Conservation (phyloP, 2,329 filamentous ascomycete genomes). For the Penicillium sp. region DNA sequence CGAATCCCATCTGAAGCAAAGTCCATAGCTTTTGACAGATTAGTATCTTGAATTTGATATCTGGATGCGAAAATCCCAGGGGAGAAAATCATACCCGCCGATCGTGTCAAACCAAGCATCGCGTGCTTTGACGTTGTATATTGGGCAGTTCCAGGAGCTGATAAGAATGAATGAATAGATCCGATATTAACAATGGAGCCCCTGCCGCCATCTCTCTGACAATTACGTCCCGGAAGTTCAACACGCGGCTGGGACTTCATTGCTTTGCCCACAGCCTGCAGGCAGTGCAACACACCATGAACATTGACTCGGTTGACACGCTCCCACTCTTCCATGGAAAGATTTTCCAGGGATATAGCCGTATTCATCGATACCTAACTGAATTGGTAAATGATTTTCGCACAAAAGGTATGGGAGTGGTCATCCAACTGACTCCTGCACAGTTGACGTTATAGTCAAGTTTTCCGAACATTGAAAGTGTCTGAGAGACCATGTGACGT, state of each 20-base stretch:
- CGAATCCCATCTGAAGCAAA: not conserved
- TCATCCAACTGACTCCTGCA: not conserved
- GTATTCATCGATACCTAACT: too few relatives aligned
- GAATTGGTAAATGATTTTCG: too few relatives aligned
- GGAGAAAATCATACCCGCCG: not conserved
- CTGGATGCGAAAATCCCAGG: too few relatives aligned
- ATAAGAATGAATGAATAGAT: not conserved
- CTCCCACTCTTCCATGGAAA: too few relatives aligned
- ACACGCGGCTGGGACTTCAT: not conserved
- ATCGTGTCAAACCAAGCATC: not conserved
- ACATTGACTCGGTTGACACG: not conserved
- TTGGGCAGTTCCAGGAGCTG: not conserved
- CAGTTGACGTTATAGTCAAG: not conserved
- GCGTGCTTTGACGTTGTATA: not conserved
- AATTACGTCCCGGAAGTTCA: too few relatives aligned
- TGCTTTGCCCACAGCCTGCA: not conserved
- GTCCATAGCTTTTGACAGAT: not conserved
- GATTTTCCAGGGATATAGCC: too few relatives aligned
- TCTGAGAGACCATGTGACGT: not conserved
- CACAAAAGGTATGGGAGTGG: too few relatives aligned
- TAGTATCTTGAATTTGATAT: not conserved
- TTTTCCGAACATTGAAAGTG: not conserved
- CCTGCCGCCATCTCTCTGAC: not conserved
- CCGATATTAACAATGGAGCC: not conserved
- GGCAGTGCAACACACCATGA: not conserved